Evolutionary conservation across 495 filamentous ascomycete species (phyloP).

Genomic region (Penicillium coffeae): DNA sequence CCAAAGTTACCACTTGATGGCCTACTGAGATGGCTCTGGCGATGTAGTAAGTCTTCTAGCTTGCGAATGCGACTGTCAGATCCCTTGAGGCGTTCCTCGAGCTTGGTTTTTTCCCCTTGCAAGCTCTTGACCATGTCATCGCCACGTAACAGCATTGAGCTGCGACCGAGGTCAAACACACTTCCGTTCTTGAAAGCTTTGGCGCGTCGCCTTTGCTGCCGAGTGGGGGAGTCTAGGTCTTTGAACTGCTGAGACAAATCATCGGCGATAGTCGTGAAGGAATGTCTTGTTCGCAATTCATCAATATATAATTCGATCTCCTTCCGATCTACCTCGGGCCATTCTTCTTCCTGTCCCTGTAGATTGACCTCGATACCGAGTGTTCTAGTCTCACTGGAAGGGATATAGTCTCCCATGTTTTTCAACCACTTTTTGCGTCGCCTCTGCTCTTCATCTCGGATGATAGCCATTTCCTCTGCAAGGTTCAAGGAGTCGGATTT

Average conservation of each 20-base stretch:
- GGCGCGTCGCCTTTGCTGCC: slow-evolving; percentile 69
- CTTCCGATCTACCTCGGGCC: slow-evolving; percentile 62
- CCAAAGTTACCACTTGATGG: slow-evolving; percentile 69
- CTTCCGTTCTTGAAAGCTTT: slow-evolving; percentile 96
- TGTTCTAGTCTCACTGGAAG: slow-evolving; percentile 59
- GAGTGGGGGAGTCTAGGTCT: slow-evolving; percentile 62
- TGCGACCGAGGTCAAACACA: slow-evolving; percentile 77
- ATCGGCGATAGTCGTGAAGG: slow-evolving; percentile 38
- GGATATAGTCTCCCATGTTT: slow-evolving; percentile 58
- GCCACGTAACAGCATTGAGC: slow-evolving; percentile 72
- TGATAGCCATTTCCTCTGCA: slow-evolving; percentile 84
- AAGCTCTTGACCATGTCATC: slow-evolving; percentile 74
- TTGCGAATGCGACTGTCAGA: slow-evolving; percentile 89
- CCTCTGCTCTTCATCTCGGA: slow-evolving; percentile 86
- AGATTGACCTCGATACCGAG: slow-evolving; percentile 82
- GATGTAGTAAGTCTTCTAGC: slow-evolving; percentile 88
- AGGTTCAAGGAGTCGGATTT: slow-evolving; percentile 76
- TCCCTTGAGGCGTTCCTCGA: slow-evolving; percentile 77
- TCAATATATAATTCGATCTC: slow-evolving; percentile 56
- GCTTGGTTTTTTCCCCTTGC: slow-evolving; percentile 71
- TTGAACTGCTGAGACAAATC: slow-evolving; percentile 67
- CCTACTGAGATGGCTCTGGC: slow-evolving; percentile 69
- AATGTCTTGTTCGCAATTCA: slow-evolving; percentile 40
- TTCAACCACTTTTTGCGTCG: slow-evolving; percentile 89
- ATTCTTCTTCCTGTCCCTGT: slow-evolving; percentile 70